Conservation (phyloP, 2,329 filamentous ascomycete genomes). For the Neofusicoccum cordaticola region DNA sequence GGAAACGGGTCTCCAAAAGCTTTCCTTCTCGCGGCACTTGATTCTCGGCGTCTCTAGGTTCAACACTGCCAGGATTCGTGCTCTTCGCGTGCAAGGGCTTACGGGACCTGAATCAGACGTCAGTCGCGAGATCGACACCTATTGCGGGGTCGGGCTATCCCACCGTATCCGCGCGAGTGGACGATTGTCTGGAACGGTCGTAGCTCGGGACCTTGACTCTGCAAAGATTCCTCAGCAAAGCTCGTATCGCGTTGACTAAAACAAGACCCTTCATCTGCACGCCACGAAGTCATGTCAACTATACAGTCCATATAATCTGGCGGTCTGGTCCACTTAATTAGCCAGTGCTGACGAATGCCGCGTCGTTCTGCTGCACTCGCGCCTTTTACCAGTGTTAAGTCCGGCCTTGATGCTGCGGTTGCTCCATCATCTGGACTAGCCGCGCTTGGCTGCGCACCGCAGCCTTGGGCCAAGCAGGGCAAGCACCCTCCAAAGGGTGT, state of each 20-base stretch:
- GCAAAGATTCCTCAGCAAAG: conserved; percentile 2
- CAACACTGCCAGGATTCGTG: background rate
- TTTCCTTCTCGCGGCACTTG: background rate
- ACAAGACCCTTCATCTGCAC: background rate
- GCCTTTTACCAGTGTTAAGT: background rate
- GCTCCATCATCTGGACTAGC: conserved; percentile 10
- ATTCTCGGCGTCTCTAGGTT: background rate
- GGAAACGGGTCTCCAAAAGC: background rate
- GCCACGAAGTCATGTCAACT: conserved; percentile 4
- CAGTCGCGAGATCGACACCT: background rate
- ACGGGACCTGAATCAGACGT: conserved; percentile 1
- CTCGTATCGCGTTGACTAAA: background rate
- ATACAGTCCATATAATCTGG: background rate
- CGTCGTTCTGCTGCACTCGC: background rate
- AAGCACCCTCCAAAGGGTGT: background rate
- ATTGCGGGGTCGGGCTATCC: conserved; percentile 1
- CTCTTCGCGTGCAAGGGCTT: conserved; percentile 7
- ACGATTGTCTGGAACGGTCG: conserved; percentile 4
- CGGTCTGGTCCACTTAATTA: background rate
- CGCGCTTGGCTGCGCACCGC: conserved; percentile 3
- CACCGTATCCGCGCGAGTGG: background rate
- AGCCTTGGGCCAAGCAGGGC: conserved; percentile 2
- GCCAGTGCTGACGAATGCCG: conserved; percentile 5
- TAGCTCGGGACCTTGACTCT: background rate
- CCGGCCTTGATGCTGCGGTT: conserved; percentile 9